Base-by-base conservation (phyloP, 306 rosid species). In the Cercis canadensis region DNA sequence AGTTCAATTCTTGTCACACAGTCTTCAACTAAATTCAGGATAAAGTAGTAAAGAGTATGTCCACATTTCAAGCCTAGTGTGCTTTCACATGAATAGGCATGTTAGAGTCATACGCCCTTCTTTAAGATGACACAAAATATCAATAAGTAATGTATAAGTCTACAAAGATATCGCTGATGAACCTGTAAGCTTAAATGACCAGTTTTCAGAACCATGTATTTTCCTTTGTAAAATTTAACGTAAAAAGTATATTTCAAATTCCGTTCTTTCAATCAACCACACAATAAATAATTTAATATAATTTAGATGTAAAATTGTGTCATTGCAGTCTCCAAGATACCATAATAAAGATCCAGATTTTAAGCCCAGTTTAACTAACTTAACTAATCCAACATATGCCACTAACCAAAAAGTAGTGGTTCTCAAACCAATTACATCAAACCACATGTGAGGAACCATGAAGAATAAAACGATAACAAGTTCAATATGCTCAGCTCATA, bases 301-400 rank as follows among this genome's bases (percentile, higher is more conserved):
- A 53, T 71, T 60, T 56, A 58, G 57, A 60, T 65, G 64, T 21
- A 47, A 43, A 58, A 74, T 50, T 44, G 50, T 33, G 33, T 34
- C n/a, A 31, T 58, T 46, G 24, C 62, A 52, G 50, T 72, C 34
- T 70, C 66, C 65, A 50, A 47, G 53, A 49, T 49, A 57, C 19
- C 31, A 49, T 49, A 11, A 16, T 47, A 40, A 51, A 65, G 55
- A 66, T 34, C 39, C 53, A 55, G 32, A 47, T 49, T 51, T 47
- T 66, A 21, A 36, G 52, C 18, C 67, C 47, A 45, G 52, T 57
- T 74, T 62, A 70, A 77, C 73, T 49, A 21, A 40, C 4, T 60
- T 43, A 33, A 75, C 43, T 4, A 37, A 36, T 46, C 18, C 55
- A 16, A 63, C 50, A 43, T 41, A 51, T 50, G 45, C 59, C 71